Base-by-base conservation (phyloP, 139 green algal genomes). In the Zygnema cylindricum region DNA sequence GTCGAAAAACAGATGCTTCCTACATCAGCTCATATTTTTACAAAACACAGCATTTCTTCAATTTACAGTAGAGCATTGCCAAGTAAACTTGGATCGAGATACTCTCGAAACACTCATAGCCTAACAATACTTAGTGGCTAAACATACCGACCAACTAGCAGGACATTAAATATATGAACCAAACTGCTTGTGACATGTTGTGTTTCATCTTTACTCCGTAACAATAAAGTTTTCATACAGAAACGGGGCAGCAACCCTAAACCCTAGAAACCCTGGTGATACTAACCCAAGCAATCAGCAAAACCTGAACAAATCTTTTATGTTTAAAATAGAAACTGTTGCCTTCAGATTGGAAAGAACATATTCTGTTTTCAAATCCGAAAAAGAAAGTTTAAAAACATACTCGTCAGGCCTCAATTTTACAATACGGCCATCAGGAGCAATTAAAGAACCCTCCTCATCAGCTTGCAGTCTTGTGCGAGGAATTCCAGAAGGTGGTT, bases 401-500 rank as follows among this genome's bases (percentile, higher is more conserved):
- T 32, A 92, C 83, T 90, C 83, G 38, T 86, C 81, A n/a, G 84
- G 84, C 69, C 77, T 63, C 38, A 90, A 79, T 1, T 32, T 54
- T 36, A 76, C 88, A 42, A 82, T 57, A 38, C 39, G 49, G 1
- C 91, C 91, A 82, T 87, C 69, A 22, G 91, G 90, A 39, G 93
- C 49, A 30, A 93, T 42, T 30, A 92, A 91, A 22, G 36, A 41
- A 32, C 91, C 91, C 23, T 93, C 90, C 23, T 76, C 22, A 49
- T 85, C 90, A 36, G 43, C 41, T 23, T 63, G 55, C 38, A 93
- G 81, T 1, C 76, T 55, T n/a, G 35, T 92, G 32, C 43, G 38
- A 2, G 91, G 91, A 57, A 93, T 93, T 42, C 91, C 91, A 0
- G 88, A 76, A 23, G 91, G 91, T 3, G 38, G 35, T 40, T 85